Evolutionary conservation across 345 rosid genomes (phyloP).

Genomic region (Luvunga scandens): DNA sequence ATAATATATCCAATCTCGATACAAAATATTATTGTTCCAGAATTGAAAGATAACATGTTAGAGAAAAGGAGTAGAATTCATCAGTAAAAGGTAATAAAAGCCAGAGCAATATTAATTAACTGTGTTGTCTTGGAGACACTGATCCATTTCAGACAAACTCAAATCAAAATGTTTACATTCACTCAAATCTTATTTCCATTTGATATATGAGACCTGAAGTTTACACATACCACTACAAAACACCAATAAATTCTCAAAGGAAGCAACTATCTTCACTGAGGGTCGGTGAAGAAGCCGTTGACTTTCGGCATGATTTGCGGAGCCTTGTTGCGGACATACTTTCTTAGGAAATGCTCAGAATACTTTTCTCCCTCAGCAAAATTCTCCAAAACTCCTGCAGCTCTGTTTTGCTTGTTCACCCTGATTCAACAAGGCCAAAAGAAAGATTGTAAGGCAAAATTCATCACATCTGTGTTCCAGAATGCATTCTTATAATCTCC

Average conservation of each 20-base stretch:
- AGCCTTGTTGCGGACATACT: slow-evolving; percentile 59
- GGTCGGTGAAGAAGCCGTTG: slow-evolving; percentile 88
- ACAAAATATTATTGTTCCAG: too few relatives aligned
- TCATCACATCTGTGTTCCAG: too few relatives aligned
- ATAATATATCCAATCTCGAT: too few relatives aligned
- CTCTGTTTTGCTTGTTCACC: slow-evolving; percentile 78
- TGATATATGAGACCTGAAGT: background rate
- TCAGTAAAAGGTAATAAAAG: background rate
- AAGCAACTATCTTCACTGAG: slow-evolving; percentile 37
- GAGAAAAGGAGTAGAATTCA: background rate
- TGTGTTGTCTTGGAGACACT: background rate
- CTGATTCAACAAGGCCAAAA: slow-evolving; percentile 31
- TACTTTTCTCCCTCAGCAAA: slow-evolving; percentile 80
- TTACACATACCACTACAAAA: background rate
- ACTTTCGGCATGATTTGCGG: slow-evolving; percentile 91
- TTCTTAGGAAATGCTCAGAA: slow-evolving; percentile 67
- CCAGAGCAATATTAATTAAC: background rate
- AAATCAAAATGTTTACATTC: background rate
- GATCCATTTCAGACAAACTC: background rate
- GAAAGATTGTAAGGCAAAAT: background rate
- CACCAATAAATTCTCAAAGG: background rate
- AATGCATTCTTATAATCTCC: background rate
- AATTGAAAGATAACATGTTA: background rate
- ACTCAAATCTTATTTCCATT: slow-evolving; percentile 5
- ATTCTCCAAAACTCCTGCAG: slow-evolving; percentile 93